Evolutionary conservation across 2,329 filamentous ascomycete genomes (phyloP).

Genomic region (Aaosphaeria arxii): DNA sequence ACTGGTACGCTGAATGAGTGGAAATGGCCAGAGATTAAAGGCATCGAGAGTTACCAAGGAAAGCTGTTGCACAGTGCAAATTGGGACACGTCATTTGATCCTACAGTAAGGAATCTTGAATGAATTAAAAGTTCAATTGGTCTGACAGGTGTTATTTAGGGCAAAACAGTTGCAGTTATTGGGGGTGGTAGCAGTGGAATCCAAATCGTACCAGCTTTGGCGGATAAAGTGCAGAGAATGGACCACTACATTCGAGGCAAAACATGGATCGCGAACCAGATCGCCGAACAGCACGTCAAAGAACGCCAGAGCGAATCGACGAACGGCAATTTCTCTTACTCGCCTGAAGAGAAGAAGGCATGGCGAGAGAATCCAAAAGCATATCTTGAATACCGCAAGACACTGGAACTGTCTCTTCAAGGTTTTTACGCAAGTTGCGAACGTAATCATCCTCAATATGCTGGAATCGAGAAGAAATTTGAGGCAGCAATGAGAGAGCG

Average conservation of each 20-base stretch:
- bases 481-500: neutral
- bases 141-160: neutral
- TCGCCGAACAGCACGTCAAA: neutral
- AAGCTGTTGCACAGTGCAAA: neutral
- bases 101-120: neutral
- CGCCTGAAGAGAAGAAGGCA: neutral
- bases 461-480: neutral
- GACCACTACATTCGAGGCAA: neutral
- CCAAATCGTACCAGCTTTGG: conserved; percentile 36
- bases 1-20: neutral
- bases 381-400: neutral
- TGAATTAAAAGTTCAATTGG: neutral
- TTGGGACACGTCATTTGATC: neutral
- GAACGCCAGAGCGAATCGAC: neutral
- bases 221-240: neutral
- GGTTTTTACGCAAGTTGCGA: neutral
- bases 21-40: neutral
- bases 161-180: conserved; percentile 39
- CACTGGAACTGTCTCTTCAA: neutral
- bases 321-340: neutral
- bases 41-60: neutral
- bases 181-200: conserved; percentile 57
- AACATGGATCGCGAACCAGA: neutral
- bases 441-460: neutral
- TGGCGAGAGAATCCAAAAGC: neutral